phyloP scores from a whole-genome alignment of 768 basidiomycete genomes.

The Russula sp. region DNA sequence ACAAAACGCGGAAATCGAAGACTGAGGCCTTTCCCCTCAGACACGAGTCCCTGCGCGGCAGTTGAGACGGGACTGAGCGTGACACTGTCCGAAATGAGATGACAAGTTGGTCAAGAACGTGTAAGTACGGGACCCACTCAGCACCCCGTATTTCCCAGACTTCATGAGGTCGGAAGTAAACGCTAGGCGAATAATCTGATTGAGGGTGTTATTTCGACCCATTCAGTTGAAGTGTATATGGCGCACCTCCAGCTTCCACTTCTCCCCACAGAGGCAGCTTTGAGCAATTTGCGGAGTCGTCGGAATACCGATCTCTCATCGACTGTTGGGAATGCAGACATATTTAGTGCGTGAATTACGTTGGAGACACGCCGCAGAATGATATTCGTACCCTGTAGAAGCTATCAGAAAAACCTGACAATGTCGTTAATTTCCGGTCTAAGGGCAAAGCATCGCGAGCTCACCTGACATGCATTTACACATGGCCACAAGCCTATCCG shows the following conservation, averaged over 20 bases:
- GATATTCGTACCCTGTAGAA: constrained; percentile 64
- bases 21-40: constrained; percentile 63
- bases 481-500: constrained; percentile 65
- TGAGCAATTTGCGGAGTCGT: constrained; percentile 55
- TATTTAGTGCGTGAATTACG: constrained; percentile 1
- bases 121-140: constrained; percentile 45
- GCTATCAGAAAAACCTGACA: constrained; percentile 73
- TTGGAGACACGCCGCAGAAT: not conserved
- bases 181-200: constrained; percentile 59
- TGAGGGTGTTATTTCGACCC: constrained; percentile 11
- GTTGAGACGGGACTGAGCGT: constrained; percentile 84
- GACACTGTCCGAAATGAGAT: constrained; percentile 45
- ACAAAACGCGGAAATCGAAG: constrained; percentile 89
- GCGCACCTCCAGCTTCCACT: constrained; percentile 61
- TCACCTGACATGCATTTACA: constrained; percentile 89
- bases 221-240: not conserved
- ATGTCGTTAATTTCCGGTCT: not conserved
- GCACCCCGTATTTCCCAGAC: constrained; percentile 90
- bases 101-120: not conserved
- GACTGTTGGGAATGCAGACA: constrained; percentile 40
- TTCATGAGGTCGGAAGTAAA: constrained; percentile 68
- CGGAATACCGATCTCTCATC: constrained; percentile 64
- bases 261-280: constrained; percentile 51
- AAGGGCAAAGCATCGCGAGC: constrained; percentile 29
- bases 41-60: constrained; percentile 65